These are phyloP conservation scores for Hevea brasiliensis DNA, from an alignment of 345 rosid species.

Conservation along the genomic window DNA sequence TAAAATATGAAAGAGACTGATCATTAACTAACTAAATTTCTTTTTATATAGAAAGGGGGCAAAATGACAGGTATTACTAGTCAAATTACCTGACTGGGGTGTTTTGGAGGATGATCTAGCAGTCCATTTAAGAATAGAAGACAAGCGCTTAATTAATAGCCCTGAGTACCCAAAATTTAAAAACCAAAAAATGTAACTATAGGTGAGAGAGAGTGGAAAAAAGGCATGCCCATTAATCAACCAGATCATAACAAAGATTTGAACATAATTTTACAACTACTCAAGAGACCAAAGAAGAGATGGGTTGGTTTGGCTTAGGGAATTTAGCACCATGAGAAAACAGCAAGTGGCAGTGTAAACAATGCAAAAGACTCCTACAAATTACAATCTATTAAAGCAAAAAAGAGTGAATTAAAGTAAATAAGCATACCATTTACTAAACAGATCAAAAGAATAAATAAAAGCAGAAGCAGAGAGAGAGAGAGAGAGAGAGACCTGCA, in stretches of 20 bases:
- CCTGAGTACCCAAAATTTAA: constrained; percentile 40
- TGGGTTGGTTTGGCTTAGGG: too few species aligned
- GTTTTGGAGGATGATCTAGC: constrained; percentile 59
- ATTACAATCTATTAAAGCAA: too few species aligned
- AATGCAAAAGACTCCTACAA: neutral
- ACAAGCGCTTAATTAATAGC: constrained; percentile 70
- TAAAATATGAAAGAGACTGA: neutral
- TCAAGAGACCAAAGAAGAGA: neutral
- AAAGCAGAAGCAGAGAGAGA: neutral
- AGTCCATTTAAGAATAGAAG: constrained; percentile 72
- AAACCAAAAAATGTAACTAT: neutral
- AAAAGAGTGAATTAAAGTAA: constrained; percentile 9
- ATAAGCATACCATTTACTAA: neutral
- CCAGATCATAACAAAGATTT: neutral
- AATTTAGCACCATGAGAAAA: neutral
- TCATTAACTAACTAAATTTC: neutral
- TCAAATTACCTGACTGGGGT: constrained; percentile 58
- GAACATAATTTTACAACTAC: neutral
- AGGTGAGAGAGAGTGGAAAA: neutral
- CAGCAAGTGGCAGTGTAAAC: neutral
- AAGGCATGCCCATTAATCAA: neutral
- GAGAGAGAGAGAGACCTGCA: constrained; percentile 45
- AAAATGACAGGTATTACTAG: neutral
- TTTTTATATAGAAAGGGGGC: too few species aligned
- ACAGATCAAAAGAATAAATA: neutral